Conservation (phyloP, 257 asterid species). For the Solanum sejunctum region DNA sequence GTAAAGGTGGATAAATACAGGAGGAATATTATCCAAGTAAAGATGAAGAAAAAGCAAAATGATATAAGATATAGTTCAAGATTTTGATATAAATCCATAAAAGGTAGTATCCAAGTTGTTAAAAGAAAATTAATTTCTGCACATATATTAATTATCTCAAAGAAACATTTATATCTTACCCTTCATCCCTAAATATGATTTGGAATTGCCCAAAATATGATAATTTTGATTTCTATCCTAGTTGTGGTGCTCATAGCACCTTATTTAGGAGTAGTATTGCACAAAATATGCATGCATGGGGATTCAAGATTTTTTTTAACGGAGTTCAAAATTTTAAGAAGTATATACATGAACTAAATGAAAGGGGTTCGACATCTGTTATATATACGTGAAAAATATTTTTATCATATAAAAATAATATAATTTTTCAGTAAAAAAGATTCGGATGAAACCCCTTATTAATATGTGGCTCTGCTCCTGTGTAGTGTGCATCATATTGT, state of each 20-base stretch:
- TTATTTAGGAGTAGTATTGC: not conserved
- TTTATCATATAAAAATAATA: too few species aligned
- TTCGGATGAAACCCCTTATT: too few species aligned
- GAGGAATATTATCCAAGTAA: not conserved
- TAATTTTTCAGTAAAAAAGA: too few species aligned
- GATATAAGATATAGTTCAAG: not conserved
- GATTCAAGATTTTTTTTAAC: too few species aligned
- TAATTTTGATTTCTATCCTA: not conserved
- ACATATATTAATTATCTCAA: not conserved
- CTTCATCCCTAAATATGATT: not conserved
- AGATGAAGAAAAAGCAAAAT: not conserved
- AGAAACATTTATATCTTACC: not conserved
- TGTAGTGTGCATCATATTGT: too few species aligned
- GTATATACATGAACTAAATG: too few species aligned
- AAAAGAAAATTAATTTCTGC: not conserved
- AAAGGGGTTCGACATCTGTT: too few species aligned
- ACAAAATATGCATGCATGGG: too few species aligned
- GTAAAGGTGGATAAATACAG: not conserved
- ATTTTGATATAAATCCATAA: not conserved
- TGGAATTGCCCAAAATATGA: not conserved
- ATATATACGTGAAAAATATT: too few species aligned
- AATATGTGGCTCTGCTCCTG: too few species aligned
- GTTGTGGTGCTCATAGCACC: not conserved
- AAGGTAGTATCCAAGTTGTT: not conserved
- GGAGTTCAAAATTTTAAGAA: too few species aligned